Evolutionary conservation across 495 filamentous ascomycete genomes (phyloP), one percentile per base, ranked within the genome.

Genomic region (Penicillium soppii): DNA sequence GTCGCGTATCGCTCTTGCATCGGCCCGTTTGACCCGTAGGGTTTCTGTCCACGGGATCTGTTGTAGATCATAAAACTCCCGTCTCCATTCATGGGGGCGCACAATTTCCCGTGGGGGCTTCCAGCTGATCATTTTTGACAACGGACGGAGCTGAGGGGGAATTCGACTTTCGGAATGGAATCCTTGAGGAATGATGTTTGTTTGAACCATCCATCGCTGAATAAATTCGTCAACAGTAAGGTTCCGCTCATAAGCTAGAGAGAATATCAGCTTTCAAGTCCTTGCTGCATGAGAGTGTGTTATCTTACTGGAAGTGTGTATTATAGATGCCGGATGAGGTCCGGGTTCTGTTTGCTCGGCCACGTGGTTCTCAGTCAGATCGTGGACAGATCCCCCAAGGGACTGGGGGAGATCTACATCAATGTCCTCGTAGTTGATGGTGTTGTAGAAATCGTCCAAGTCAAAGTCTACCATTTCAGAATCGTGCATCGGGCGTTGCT

Each of bases 21-120:
- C 73, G 5, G 69, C 61, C 37, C 85, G 79, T 15, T 75, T 80
- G 4, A 89, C 82, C 5, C 82, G 82, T 5, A 92, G 56, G 1
- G 73, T 72, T 7, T 78, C 73, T 83, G 57, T 58, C 73, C 91
- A 96, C 40, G 87, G 75, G 32, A 96, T 86, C 43, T 90, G 88
- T 62, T 96, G 90, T 22, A 90, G 65, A 62, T 95, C 91, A 57
- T 72, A 88, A 16, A 64, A 61, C 32, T 87, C 84, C 17, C 75
- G 66, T 13, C 83, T 69, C 51, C 86, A 81, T 4, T 61, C 49
- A n/a, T 46, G 53, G 1, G 72, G 72, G 7, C 73, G 62, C 12
- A 68, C 58, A 25, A 76, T 67, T 56, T 72, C 68, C 3, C 50
- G 53, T 10, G 76, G 80, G 15, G 72, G 74, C 25, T 50, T 51